Evolutionary conservation across 345 rosid species (phyloP).

Genomic region (Pseudoturritis turrita): DNA sequence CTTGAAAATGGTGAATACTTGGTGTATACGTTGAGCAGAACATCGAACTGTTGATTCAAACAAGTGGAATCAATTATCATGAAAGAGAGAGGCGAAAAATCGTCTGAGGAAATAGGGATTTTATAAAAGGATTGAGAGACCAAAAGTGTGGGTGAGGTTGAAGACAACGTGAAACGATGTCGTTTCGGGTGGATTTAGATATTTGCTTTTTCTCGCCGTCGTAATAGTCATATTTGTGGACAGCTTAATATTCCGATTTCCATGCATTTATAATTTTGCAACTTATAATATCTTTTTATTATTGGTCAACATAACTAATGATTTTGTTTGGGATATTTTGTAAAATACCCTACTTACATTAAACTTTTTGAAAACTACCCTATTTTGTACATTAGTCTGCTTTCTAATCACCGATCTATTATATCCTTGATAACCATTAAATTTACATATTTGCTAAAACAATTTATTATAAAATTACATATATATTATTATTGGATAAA

Average conservation of each 20-base stretch:
- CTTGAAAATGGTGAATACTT: slow-evolving; percentile 36
- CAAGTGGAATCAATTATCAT: not conserved
- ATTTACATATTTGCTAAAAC: too few relatives aligned
- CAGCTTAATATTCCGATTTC: slow-evolving; percentile 21
- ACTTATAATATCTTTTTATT: not conserved
- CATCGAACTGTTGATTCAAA: slow-evolving; percentile 51
- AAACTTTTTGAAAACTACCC: too few relatives aligned
- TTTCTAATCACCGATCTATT: too few relatives aligned
- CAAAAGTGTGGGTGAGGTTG: slow-evolving; percentile 28
- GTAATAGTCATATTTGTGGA: slow-evolving; percentile 32
- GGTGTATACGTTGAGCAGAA: slow-evolving; percentile 53
- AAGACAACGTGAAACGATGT: slow-evolving; percentile 26
- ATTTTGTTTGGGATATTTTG: too few relatives aligned
- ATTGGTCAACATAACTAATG: not conserved
- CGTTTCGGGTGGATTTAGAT: slow-evolving; percentile 12
- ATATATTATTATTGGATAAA: too few relatives aligned
- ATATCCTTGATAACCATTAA: too few relatives aligned
- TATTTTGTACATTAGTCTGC: too few relatives aligned
- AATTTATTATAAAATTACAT: too few relatives aligned
- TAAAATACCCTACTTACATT: too few relatives aligned
- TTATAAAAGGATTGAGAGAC: slow-evolving; percentile 20
- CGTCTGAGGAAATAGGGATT: slow-evolving; percentile 21
- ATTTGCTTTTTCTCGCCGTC: slow-evolving; percentile 23
- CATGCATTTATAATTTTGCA: slow-evolving; percentile 13
- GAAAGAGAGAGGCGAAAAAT: slow-evolving; percentile 31